These are phyloP conservation scores for Cyclotella baltica DNA, from an alignment of 108 stramenopile species.

Conservation along the genomic window DNA sequence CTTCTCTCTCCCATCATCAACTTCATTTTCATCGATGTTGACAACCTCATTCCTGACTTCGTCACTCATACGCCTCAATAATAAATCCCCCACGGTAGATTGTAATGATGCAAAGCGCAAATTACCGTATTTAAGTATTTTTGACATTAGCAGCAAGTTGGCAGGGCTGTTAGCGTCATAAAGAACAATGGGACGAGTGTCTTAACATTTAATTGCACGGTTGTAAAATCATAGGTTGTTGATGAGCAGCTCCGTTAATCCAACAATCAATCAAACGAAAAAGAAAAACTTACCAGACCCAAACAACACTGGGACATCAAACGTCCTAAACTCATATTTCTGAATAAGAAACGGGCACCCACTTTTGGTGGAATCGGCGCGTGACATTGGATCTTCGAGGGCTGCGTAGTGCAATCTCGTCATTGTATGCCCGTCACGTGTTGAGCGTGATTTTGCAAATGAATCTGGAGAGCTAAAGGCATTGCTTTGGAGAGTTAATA, in stretches of 20 bases:
- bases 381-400: slow-evolving; percentile 35
- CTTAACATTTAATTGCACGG: not conserved
- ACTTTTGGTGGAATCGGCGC: slow-evolving; percentile 38
- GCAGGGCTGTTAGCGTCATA: slow-evolving; percentile 23
- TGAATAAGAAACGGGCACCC: slow-evolving; percentile 50
- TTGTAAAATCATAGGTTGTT: not conserved
- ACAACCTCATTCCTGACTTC: not conserved
- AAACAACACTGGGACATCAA: slow-evolving; percentile 44
- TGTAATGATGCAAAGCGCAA: slow-evolving; percentile 53
- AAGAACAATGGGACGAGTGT: slow-evolving; percentile 53
- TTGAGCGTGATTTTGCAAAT: no score
- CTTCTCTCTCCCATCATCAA: not conserved
- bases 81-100: slow-evolving; percentile 37
- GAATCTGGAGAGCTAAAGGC: no score
- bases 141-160: slow-evolving; percentile 28
- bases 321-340: slow-evolving; percentile 21
- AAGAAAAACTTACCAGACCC: not conserved
- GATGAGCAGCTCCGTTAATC: not conserved
- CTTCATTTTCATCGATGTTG: not conserved
- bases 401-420: not conserved
- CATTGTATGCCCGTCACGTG: not conserved
- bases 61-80: slow-evolving; percentile 38
- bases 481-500: no score
- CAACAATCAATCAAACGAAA: not conserved
- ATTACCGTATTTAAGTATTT: slow-evolving; percentile 49